These are phyloP conservation scores for Teratosphaeria zuluensis DNA, from an alignment of 2,329 filamentous ascomycete species.

Conservation along the genomic window DNA sequence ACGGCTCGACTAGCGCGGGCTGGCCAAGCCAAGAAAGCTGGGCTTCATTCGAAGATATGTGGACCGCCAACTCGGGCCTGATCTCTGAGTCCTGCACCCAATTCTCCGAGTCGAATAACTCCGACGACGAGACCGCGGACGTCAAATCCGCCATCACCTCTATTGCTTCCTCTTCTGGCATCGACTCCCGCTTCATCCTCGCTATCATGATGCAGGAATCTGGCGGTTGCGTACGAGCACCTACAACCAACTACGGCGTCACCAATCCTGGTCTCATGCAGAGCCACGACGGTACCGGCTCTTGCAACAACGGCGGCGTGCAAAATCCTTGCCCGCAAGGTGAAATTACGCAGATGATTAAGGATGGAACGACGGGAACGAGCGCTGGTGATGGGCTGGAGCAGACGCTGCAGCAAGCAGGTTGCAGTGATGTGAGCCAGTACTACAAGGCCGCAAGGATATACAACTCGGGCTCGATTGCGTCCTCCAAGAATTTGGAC, in stretches of 20 bases:
- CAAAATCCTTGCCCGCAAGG: slow-evolving; percentile 31
- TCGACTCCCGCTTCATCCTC: slow-evolving; percentile 35
- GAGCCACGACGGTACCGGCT: slow-evolving; percentile 30
- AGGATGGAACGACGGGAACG: slow-evolving; percentile 36
- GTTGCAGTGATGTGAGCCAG: slow-evolving; percentile 26
- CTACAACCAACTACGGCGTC: slow-evolving; percentile 33
- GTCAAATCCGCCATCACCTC: slow-evolving; percentile 31
- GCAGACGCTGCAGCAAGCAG: slow-evolving; percentile 26
- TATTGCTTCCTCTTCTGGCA: slow-evolving; percentile 22
- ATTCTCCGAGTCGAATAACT: slow-evolving; percentile 28
- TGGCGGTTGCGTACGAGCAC: slow-evolving; percentile 38
- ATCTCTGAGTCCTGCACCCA: slow-evolving; percentile 31
- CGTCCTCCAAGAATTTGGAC: slow-evolving; percentile 27
- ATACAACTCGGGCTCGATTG: slow-evolving; percentile 40
- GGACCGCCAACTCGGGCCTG: slow-evolving; percentile 25
- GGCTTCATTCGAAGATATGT: slow-evolving; percentile 21
- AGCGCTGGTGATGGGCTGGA: slow-evolving; percentile 33
- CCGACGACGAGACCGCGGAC: slow-evolving; percentile 28
- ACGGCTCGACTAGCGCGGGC: slow-evolving; percentile 12
- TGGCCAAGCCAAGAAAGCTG: slow-evolving; percentile 18
- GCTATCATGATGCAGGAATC: slow-evolving; percentile 39
- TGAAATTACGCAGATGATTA: slow-evolving; percentile 32
- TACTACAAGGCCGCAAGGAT: slow-evolving; percentile 39
- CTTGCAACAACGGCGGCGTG: slow-evolving; percentile 27
- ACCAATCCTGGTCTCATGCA: slow-evolving; percentile 42